These are phyloP conservation scores for Pelargonium cotyledonis DNA, from an alignment of 441 rosid species.

Conservation along the genomic window DNA sequence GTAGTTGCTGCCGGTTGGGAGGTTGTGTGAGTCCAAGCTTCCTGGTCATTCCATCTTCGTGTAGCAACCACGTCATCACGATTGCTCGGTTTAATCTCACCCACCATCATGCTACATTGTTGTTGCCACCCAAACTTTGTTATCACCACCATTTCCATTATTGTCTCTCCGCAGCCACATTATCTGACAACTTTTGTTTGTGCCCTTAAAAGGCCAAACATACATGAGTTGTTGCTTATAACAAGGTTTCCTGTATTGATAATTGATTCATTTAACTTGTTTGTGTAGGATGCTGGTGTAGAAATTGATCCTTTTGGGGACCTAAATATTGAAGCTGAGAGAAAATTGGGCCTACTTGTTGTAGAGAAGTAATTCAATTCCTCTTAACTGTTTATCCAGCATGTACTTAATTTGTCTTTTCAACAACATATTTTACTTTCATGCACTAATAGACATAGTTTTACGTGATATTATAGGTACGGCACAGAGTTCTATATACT, in stretches of 20 bases:
- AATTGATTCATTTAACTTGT: background rate
- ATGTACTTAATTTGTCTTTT: background rate
- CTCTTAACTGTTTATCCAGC: background rate
- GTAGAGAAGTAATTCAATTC: constrained; percentile 40
- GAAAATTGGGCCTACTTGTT: constrained; percentile 81
- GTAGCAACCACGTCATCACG: too few relatives aligned
- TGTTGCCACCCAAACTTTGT: background rate
- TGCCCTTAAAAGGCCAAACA: background rate
- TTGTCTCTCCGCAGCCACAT: background rate
- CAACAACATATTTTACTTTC: background rate
- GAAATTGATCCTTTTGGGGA: constrained; percentile 88
- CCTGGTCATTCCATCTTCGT: too few relatives aligned
- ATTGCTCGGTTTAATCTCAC: background rate
- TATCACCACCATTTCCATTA: background rate
- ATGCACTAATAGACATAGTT: background rate
- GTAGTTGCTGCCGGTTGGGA: too few relatives aligned
- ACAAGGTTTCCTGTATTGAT: background rate
- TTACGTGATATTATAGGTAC: constrained; percentile 37
- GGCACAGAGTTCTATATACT: constrained; percentile 82
- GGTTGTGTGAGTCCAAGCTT: too few relatives aligned
- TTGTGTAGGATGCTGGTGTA: constrained; percentile 67
- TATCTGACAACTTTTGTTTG: background rate
- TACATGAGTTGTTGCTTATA: background rate
- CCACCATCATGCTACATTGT: background rate
- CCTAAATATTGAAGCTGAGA: constrained; percentile 77